Evolutionary conservation across 2,329 filamentous ascomycete species (phyloP), one percentile per base, ranked within the genome.

Genomic region (Colletotrichum sansevieriae): DNA sequence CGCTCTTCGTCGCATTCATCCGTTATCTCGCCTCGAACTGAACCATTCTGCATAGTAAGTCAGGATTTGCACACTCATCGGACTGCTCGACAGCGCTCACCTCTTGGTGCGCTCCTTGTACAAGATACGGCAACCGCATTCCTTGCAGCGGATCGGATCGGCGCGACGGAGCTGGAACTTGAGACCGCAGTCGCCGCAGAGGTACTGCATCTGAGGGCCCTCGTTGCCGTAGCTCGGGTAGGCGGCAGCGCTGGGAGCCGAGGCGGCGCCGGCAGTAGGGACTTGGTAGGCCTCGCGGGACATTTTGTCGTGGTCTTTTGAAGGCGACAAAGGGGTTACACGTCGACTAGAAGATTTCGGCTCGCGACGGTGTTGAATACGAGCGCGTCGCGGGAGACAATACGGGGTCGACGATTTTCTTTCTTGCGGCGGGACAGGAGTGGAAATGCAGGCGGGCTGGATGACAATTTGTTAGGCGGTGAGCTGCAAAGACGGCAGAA

Each of bases 61-160:
- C 63, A 77, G 74, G 69, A 68, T 56, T n/a, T 15, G 20, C 39
- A 20, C 35, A 29, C 37, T 37, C 25, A 41, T 18, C 9, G 15
- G 9, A 37, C 5, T 29, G 11, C 49, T 5, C 22, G 12, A 18
- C 9, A 8, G 54, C 68, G 83, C 91, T 81, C 79, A 98, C 96
- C 96, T 90, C 87, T 97, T 98, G 51, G 96, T 99, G 78, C 96
- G 85, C 88, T 98, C 93, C 88, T 99, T 99, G 83, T 98, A 98
- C 73, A 99, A 83, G 70, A 99, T 94, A 73, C 96, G 91, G 76
- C 97, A 96, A 8, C 96, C 96, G 80, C 96, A 99, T 82, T 95
- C 92, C 80, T 93, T 92, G 86, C 94, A 97, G 33, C 93, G 87
- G 73, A 97, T 95, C 39, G 91, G 90, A 75, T 96, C 93, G 71